Evolutionary conservation across 345 rosid genomes (phyloP), one percentile per base, ranked within the genome.

Genomic region (Clarkia xantiana): DNA sequence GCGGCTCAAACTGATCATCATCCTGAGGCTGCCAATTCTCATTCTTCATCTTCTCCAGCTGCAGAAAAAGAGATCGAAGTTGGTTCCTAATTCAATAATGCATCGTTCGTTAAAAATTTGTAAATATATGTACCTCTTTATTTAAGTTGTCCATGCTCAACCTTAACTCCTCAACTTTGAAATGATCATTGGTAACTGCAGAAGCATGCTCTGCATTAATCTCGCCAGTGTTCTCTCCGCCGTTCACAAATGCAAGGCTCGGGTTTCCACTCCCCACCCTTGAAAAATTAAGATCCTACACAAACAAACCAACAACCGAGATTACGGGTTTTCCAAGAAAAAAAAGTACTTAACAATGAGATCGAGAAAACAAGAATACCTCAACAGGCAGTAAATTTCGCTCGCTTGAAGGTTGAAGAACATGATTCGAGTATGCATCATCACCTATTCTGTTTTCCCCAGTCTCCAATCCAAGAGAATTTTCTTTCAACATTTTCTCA

Each of bases 31-130:
- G 66, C 54, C 81, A 73, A 59, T 91, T 91, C 74, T 86, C 98
- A 45, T 76, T 86, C 69, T 91, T 91, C 98, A 91, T 86, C 63
- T 78, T 76, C 64, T 91, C 94, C 76, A 91, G 62, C 96, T 91
- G 75, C 68, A 54, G 36, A 49, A 45, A 43, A 18, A 60, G 36
- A 29, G 8, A 7, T 29, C 7, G 36, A 29, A 29, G 36, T 29
- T 29, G 36, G 36, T 1, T 10, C 36, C 36, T 29, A 29, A 23
- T 7, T 29, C 36, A 2, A 5, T 29, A 7, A 29, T 29, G 36
- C 36, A 29, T 29, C 29, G 6, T 29, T n/a, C n/a, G n/a, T n/a
- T n/a, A n/a, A n/a, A n/a, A 11, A 20, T 2, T 2, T 2, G 9
- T 47, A 23, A 20, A 1, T 29, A 1, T n/a, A n/a, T 22, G 17